Evolutionary conservation across 2,329 filamentous ascomycete species (phyloP), one percentile per base, ranked within the genome.

Genomic region (Xylariaceae sp.): DNA sequence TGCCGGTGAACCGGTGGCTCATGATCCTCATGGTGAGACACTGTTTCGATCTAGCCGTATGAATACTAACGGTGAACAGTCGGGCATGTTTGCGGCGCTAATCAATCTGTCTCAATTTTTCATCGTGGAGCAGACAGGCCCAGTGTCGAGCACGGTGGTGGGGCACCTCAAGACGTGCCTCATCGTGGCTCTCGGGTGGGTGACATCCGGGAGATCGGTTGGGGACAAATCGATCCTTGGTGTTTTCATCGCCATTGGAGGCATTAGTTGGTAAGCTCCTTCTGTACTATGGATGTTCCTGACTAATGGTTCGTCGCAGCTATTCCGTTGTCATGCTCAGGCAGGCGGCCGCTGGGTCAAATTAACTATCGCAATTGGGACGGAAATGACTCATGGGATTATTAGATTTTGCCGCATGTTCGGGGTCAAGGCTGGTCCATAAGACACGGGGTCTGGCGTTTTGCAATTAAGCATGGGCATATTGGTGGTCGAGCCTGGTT

Each of bases 101-200:
- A 85, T 88, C 69, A 87, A 87, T 65, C 76, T 85, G 63, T 82
- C 78, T 12, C 80, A 81, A 63, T 83, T 83, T 57, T 85, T 83
- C 66, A 83, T 85, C 54, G 77, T 84, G 41, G 81, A 79, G 2
- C 77, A 82, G 64, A 81, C 79, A 0, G 83, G 83, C 0, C 80
- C 83, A 0, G 82, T 87, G 4, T 82, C 82, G 7, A 85, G 82
- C 59, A 86, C 83, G 0, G 82, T 87, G 1, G 82, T 87, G 14
- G 84, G 83, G 1, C 83, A 87, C 60, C 71, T 84, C 34, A 87
- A 87, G 69, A 87, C 83, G 0, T 85, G 82, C 60, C 79, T 78
- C 5, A 86, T 87, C 57, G 82, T 86, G n/a, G 76, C 77, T 16
- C 68, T 87, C 5, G 83, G 83, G 31, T 87, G 83, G 83, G 71